Percentiles rank a stretch among this genome's conserved stretches.
Conservation (phyloP, 2,329 filamentous ascomycete species). For the Chaetomium olivaceum region DNA sequence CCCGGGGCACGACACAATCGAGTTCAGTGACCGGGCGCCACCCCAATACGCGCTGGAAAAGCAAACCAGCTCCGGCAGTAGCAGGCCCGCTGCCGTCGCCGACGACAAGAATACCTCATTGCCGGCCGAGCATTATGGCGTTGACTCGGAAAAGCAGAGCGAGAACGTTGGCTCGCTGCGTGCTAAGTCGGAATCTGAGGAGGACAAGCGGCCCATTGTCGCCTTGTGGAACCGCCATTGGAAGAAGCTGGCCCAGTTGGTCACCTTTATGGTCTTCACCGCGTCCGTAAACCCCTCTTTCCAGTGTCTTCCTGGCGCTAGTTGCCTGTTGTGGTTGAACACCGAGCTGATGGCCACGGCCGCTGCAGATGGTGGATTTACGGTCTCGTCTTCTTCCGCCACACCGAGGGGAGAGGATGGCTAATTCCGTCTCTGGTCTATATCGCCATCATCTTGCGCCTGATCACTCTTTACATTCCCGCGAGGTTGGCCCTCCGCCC, state of each 20-base stretch:
- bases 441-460: slow-evolving; percentile 26
- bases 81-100: neutral
- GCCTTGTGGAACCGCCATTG: slow-evolving; percentile 18
- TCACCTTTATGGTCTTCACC: slow-evolving; percentile 27
- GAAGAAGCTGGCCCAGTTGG: slow-evolving; percentile 19
- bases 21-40: slow-evolving; percentile 13
- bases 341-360: slow-evolving; percentile 4
- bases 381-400: slow-evolving; percentile 35
- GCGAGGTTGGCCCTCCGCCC: slow-evolving; percentile 26
- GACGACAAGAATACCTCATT: slow-evolving; percentile 23
- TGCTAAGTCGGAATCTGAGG: slow-evolving; percentile 2
- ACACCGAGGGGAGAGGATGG: slow-evolving; percentile 30
- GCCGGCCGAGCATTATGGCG: slow-evolving; percentile 23
- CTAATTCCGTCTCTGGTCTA: slow-evolving; percentile 32
- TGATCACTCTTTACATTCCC: slow-evolving; percentile 25
- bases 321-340: neutral
- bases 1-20: slow-evolving; percentile 20
- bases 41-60: slow-evolving; percentile 8
- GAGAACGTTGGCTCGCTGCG: slow-evolving; percentile 29
- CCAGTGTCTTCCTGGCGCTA: neutral
- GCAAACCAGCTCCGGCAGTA: slow-evolving; percentile 23
- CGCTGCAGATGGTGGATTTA: slow-evolving; percentile 43
- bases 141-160: slow-evolving; percentile 32
- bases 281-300: slow-evolving; percentile 25
- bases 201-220: neutral